Percentiles rank a stretch among this genome's conserved stretches.
Conservation (phyloP, 2,329 filamentous ascomycete species). For the Ascochyta koolunga region DNA sequence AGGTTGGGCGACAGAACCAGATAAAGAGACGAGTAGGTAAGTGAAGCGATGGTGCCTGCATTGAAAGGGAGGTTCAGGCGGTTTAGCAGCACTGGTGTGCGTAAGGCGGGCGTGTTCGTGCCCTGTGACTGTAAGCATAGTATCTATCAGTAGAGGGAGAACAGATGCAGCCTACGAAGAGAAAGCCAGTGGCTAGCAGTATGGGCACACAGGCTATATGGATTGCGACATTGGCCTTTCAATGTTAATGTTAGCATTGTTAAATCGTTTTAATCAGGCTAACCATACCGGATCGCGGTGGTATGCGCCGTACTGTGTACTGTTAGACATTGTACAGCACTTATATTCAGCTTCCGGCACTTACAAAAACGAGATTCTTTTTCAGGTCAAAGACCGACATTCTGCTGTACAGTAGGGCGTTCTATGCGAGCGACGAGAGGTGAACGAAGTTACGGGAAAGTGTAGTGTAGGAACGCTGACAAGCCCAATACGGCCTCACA, state of each 20-base stretch:
- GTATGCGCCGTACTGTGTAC: conserved; percentile 76
- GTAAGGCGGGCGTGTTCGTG: conserved; percentile 60
- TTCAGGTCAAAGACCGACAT: conserved; percentile 42
- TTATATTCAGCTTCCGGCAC: not conserved
- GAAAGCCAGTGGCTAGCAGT: conserved; percentile 72
- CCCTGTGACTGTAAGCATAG: conserved; percentile 49
- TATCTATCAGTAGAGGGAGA: not conserved
- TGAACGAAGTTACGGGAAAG: not conserved
- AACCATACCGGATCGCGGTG: conserved; percentile 71
- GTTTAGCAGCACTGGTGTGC: conserved; percentile 42
- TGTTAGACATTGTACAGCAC: not conserved
- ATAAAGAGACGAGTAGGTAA: conserved; percentile 78
- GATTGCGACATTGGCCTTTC: conserved; percentile 73
- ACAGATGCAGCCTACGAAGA: conserved; percentile 63
- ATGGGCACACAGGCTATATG: conserved; percentile 80
- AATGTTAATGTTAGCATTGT: not conserved
- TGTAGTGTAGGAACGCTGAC: not conserved
- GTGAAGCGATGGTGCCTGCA: conserved; percentile 56
- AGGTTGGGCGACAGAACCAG: conserved; percentile 86
- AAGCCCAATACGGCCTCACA: too few relatives aligned
- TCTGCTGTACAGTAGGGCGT: not conserved
- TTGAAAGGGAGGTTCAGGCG: conserved; percentile 48
- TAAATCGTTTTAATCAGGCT: not conserved
- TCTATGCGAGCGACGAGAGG: not conserved
- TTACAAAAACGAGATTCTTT: conserved; percentile 44